Evolutionary conservation across 129 eudicot species (phyloP).

Genomic region (Arctium minus): DNA sequence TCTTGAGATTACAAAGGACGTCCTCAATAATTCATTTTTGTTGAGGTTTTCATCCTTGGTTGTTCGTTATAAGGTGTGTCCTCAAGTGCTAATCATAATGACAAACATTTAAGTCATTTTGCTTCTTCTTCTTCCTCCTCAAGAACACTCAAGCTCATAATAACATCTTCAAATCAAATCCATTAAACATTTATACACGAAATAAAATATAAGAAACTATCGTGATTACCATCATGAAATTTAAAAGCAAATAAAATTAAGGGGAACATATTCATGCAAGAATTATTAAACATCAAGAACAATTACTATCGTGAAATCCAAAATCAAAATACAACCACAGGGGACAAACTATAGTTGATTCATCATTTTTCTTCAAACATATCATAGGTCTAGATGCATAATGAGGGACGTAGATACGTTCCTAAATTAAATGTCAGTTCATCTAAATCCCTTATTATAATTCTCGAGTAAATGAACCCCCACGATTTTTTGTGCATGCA

Average conservation of each 20-base stretch:
- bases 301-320: background rate
- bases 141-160: background rate
- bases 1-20: too few relatives aligned
- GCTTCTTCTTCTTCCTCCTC: background rate
- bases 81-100: background rate
- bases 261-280: background rate
- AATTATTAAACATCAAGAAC: background rate
- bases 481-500: too few relatives aligned
- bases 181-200: background rate
- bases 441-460: too few relatives aligned
- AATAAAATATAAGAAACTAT: background rate
- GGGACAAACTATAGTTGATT: background rate
- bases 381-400: background rate
- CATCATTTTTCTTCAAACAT: background rate
- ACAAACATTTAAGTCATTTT: background rate
- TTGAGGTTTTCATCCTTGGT: background rate
- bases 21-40: background rate
- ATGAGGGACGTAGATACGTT: background rate
- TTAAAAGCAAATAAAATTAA: background rate
- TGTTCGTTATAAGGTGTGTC: background rate
- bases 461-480: too few relatives aligned
- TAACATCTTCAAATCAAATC: background rate
- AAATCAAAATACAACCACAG: background rate
- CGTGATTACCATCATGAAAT: background rate
- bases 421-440: too few relatives aligned